These are phyloP conservation scores for Periglandula ipomoeae DNA, from an alignment of 2,329 filamentous ascomycete species.

Conservation along the genomic window DNA sequence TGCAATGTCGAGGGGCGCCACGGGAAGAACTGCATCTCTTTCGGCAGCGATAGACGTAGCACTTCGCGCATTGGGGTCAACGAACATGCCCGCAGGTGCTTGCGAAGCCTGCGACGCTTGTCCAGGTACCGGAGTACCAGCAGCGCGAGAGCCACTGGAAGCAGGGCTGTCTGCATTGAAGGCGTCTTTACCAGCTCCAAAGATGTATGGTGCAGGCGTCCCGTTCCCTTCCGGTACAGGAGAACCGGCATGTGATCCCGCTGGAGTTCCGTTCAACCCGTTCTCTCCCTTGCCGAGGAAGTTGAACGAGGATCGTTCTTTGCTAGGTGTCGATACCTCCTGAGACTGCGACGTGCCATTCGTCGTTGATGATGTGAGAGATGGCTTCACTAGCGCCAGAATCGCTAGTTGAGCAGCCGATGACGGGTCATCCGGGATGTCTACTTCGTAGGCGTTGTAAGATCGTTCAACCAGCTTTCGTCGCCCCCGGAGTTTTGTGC, in stretches of 20 bases:
- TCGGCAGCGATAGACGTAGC: constrained; percentile 51
- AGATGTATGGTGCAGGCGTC: constrained; percentile 56
- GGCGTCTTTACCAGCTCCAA: constrained; percentile 37
- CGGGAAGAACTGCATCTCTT: constrained; percentile 71
- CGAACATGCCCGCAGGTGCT: constrained; percentile 36
- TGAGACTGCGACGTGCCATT: constrained; percentile 35
- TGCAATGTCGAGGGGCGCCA: constrained; percentile 77
- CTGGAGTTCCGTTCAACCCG: constrained; percentile 66
- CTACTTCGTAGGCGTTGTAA: constrained; percentile 86
- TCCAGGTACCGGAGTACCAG: constrained; percentile 32
- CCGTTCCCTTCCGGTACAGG: constrained; percentile 69
- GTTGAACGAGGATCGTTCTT: constrained; percentile 58
- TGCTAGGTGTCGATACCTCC: constrained; percentile 50
- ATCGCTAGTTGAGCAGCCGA: constrained; percentile 74
- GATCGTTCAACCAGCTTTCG: constrained; percentile 78
- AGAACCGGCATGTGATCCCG: constrained; percentile 78
- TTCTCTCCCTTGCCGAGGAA: constrained; percentile 59
- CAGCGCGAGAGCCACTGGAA: constrained; percentile 42
- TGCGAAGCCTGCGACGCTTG: constrained; percentile 22
- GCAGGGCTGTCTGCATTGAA: constrained; percentile 42
- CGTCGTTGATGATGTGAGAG: constrained; percentile 33
- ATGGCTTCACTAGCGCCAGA: constrained; percentile 50
- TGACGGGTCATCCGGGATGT: constrained; percentile 76
- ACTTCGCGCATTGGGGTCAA: constrained; percentile 42
- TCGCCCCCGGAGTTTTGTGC: constrained; percentile 67